Percentiles rank a stretch among this genome's conserved stretches.
Conservation (phyloP, 495 filamentous ascomycete genomes). For the Daldinia decipiens region DNA sequence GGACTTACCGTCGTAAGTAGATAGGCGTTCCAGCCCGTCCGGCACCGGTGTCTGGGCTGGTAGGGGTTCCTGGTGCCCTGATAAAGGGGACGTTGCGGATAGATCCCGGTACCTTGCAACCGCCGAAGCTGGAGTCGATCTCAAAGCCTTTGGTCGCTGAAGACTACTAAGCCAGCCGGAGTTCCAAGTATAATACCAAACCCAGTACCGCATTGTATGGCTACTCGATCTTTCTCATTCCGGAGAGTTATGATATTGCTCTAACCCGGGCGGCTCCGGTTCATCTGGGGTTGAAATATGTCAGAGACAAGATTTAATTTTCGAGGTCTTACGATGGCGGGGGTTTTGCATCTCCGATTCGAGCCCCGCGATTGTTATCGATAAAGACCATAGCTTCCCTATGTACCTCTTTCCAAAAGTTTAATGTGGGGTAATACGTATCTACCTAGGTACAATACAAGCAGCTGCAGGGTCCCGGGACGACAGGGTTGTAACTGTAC, state of each 20-base stretch:
- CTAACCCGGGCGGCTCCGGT: conserved; percentile 89
- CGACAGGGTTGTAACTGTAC: background rate
- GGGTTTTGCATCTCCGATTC: conserved; percentile 17
- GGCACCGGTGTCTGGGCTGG: conserved; percentile 52
- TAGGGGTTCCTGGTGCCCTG: conserved; percentile 53
- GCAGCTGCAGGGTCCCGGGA: background rate
- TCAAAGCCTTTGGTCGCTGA: conserved; percentile 92
- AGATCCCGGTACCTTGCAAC: conserved; percentile 87
- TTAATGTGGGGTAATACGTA: background rate
- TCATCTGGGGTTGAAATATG: conserved; percentile 83
- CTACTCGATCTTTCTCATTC: conserved; percentile 89
- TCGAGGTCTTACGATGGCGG: conserved; percentile 27
- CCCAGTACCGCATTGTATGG: conserved; percentile 95
- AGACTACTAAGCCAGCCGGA: conserved; percentile 86
- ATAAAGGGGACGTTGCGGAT: conserved; percentile 95
- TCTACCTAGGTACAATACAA: too few species aligned
- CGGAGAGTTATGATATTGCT: conserved; percentile 90
- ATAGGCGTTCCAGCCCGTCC: conserved; percentile 75
- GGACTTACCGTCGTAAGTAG: conserved; percentile 78
- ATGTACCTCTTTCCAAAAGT: background rate
- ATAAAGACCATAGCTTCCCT: conserved; percentile 3
- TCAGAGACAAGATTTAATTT: conserved; percentile 12
- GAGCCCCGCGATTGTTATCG: conserved; percentile 35
- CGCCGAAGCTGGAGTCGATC: conserved; percentile 92
- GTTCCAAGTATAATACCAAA: conserved; percentile 92